Percentiles rank a stretch among this genome's conserved stretches.
These are phyloP conservation scores for Anacardium occidentale DNA, from an alignment of 345 rosid genomes.

Conservation along the genomic window DNA sequence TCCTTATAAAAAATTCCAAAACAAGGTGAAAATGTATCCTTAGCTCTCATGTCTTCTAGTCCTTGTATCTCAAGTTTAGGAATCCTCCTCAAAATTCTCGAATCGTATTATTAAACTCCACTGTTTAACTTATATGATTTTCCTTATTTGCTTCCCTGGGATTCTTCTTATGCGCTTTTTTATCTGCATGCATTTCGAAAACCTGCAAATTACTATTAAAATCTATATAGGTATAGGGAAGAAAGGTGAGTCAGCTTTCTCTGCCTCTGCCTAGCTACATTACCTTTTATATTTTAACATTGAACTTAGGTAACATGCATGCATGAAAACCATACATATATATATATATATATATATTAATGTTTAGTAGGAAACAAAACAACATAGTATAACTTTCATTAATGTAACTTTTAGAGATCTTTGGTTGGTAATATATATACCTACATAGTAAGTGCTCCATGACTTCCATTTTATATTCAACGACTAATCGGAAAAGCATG, in stretches of 20 bases:
- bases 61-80: slow-evolving; percentile 54
- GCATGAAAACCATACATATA: slow-evolving; percentile 10
- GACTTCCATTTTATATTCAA: not conserved
- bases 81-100: slow-evolving; percentile 57
- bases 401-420: slow-evolving; percentile 1
- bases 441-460: not conserved
- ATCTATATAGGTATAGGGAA: not conserved
- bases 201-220: slow-evolving; percentile 7
- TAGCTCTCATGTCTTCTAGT: slow-evolving; percentile 52
- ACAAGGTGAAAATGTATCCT: slow-evolving; percentile 14
- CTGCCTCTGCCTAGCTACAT: slow-evolving; percentile 7
- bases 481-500: not conserved
- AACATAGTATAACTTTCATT: slow-evolving; percentile 21
- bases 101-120: slow-evolving; percentile 19
- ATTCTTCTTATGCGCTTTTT: slow-evolving; percentile 54
- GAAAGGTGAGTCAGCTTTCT: slow-evolving; percentile 36
- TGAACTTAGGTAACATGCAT: slow-evolving; percentile 24
- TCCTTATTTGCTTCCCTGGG: slow-evolving; percentile 45
- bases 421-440: not conserved
- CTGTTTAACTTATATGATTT: slow-evolving; percentile 44
- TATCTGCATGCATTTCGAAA: slow-evolving; percentile 33
- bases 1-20: slow-evolving; percentile 43
- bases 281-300: slow-evolving; percentile 10
- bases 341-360: slow-evolving; percentile 7
- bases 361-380: slow-evolving; percentile 4